Evolutionary conservation across 169 alveolate genomes (phyloP), one percentile per base, ranked within the genome.

Genomic region (Eimeria necatrix): DNA sequence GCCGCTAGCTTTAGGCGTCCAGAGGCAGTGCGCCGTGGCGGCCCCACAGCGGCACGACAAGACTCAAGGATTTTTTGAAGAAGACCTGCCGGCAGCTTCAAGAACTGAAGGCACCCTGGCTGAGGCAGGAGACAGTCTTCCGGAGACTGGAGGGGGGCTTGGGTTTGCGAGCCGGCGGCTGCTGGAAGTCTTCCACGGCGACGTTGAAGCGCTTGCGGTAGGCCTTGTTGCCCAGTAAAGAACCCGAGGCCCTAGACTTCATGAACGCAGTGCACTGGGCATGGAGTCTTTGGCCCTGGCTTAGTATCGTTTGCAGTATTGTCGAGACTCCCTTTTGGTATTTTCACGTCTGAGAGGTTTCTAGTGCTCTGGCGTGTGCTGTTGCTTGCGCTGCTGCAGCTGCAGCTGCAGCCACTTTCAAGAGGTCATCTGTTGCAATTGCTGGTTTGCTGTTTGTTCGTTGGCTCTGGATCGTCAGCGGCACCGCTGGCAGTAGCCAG

Each of bases 1-100:
- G 83, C 83, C 22, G 24, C 83, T 56, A 10, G 68, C 20, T 56
- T 56, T 56, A 56, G 68, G 68, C 68, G 22, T 56, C 68, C 68
- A 56, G 68, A 10, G 68, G 12, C 68, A 56, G 20, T 14, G 12
- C 20, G 68, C 68, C 68, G 12, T 18, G 68, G 68, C 2, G 68
- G 2, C 68, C 20, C 2, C 68, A 14, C 68, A 18, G 20, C 20
- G 68, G 68, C 68, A 56, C 20, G 68, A 10, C 22, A 10, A 10
- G 4, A 56, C 20, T 18, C 12, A 56, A 56, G 20, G 68, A 3
- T 18, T 56, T 56, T 3, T 18, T 14, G 68, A 18, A 56, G 2
- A 56, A 56, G 68, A 18, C 20, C 20, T 10, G 68, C 68, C 68
- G 12, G 68, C 68, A 0, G 12, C 68, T 56, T 10, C 68, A 56